Percentiles rank a stretch among this genome's conserved stretches.
phyloP scores from a whole-genome alignment of 2,329 filamentous ascomycete genomes.

The Stachybotrys elegans region DNA sequence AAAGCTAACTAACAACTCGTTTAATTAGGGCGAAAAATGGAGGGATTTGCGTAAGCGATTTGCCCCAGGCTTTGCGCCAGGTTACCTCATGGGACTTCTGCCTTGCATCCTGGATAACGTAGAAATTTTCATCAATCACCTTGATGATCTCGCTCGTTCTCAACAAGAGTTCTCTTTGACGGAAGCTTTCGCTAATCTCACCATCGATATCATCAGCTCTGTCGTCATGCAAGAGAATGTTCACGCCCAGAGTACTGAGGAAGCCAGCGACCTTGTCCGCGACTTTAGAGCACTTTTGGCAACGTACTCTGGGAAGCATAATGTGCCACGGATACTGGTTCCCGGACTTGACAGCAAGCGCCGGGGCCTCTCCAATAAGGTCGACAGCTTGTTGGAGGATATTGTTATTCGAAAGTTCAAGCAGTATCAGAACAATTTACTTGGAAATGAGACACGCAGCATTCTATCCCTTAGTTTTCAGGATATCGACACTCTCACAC shows the following conservation, averaged over 20 bases:
- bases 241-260: conserved; percentile 16
- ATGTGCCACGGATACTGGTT: conserved; percentile 14
- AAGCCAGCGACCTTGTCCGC: conserved; percentile 20
- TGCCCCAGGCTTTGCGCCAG: conserved; percentile 31
- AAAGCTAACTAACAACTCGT: not conserved
- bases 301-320: conserved; percentile 5
- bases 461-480: conserved; percentile 28
- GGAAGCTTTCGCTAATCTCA: conserved; percentile 21
- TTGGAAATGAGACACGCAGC: conserved; percentile 9
- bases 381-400: not conserved
- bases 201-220: conserved; percentile 32
- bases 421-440: not conserved
- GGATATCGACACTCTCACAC: conserved; percentile 19
- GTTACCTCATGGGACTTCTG: conserved; percentile 29
- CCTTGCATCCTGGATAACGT: conserved; percentile 29
- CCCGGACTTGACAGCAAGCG: conserved; percentile 13
- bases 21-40: conserved; percentile 10
- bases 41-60: conserved; percentile 24
- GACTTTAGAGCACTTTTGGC: conserved; percentile 20
- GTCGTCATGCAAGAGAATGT: conserved; percentile 28
- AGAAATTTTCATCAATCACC: conserved; percentile 12
- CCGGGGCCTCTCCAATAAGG: not conserved
- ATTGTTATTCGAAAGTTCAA: not conserved
- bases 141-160: conserved; percentile 15
- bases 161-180: conserved; percentile 22